phyloP scores from a whole-genome alignment of 495 filamentous ascomycete genomes.

The Aspergillus campestris region DNA sequence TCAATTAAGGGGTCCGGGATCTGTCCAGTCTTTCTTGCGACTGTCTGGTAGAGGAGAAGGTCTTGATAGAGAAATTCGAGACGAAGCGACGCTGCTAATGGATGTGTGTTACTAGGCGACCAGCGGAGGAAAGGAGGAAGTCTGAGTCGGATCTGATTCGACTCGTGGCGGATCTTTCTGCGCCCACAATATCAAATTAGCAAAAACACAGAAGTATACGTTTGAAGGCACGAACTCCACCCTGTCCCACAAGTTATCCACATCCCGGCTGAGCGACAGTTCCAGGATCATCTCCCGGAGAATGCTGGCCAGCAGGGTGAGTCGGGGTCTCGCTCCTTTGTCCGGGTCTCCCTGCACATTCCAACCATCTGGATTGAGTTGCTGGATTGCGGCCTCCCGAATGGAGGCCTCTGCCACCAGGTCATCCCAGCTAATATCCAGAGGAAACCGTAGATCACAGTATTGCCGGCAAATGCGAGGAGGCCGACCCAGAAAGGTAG shows the following conservation, averaged over 20 bases:
- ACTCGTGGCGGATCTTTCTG: conserved; percentile 11
- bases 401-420: conserved; percentile 31
- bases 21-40: conserved; percentile 17
- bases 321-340: conserved; percentile 28
- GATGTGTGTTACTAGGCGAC: conserved; percentile 2
- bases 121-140: conserved; percentile 17
- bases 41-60: conserved; percentile 44
- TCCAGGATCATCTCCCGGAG: conserved; percentile 48
- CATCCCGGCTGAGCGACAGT: conserved; percentile 35
- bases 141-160: background rate
- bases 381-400: conserved; percentile 24
- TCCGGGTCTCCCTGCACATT: conserved; percentile 28
- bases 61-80: conserved; percentile 43
- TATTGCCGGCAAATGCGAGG: conserved; percentile 43
- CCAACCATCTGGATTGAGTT: conserved; percentile 42
- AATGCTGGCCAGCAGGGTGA: conserved; percentile 31
- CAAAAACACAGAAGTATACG: background rate
- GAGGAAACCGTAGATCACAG: conserved; percentile 40
- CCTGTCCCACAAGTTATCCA: conserved; percentile 12
- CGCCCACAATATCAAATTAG: background rate
- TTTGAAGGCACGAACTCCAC: conserved; percentile 11
- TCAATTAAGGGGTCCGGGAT: background rate
- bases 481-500: conserved; percentile 44
- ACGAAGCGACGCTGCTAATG: conserved; percentile 10
- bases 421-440: conserved; percentile 43